A percentile compares a stretch with the other conserved stretches of the same genome.
Evolutionary conservation across 2,329 filamentous ascomycete species (phyloP).

Genomic region (Colletotrichum tamarilloi): DNA sequence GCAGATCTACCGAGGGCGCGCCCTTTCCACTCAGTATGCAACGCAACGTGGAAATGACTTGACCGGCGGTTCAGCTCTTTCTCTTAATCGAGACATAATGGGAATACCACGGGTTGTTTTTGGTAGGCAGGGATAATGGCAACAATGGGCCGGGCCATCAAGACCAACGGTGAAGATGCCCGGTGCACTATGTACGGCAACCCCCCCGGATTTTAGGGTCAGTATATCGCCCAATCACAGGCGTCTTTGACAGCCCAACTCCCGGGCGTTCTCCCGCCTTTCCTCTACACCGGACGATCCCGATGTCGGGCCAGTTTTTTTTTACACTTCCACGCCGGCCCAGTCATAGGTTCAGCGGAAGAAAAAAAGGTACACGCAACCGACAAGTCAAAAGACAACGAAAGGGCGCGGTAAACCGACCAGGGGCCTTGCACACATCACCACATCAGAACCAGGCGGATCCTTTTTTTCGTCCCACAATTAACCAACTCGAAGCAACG

Average conservation of each 20-base stretch:
- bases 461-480: conserved; percentile 25
- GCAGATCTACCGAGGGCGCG: conserved; percentile 9
- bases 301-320: conserved; percentile 34
- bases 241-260: neutral
- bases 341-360: conserved; percentile 11
- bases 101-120: neutral
- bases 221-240: neutral
- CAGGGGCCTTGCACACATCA: conserved; percentile 26
- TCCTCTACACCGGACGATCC: conserved; percentile 30
- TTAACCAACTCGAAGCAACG: conserved; percentile 16
- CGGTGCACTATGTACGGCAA: neutral
- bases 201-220: conserved; percentile 24
- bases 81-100: neutral
- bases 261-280: conserved; percentile 22
- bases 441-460: conserved; percentile 7
- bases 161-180: neutral
- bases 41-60: neutral
- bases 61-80: neutral
- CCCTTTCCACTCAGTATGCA: neutral
- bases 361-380: neutral
- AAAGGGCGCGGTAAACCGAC: conserved; percentile 27
- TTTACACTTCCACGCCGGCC: conserved; percentile 3
- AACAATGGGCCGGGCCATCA: neutral
- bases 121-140: neutral
- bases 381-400: neutral